Conservation (phyloP, 345 rosid species). For the Lagerstroemia speciosa region DNA sequence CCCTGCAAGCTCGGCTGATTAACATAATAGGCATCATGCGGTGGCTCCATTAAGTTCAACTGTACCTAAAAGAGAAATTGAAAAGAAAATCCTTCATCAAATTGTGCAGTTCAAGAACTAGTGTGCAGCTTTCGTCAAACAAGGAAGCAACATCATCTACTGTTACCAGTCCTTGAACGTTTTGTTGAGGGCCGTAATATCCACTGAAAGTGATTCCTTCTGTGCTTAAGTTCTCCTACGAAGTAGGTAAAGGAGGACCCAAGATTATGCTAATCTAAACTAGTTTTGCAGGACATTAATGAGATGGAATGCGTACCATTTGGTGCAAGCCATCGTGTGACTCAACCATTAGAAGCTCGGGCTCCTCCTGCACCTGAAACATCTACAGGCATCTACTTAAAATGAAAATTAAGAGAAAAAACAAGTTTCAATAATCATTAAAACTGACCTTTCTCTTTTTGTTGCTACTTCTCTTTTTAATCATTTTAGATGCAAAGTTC, state of each 20-base stretch:
- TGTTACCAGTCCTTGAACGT: constrained; percentile 41
- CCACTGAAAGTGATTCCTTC: constrained; percentile 40
- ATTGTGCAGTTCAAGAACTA: not conserved
- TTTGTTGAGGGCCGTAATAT: constrained; percentile 34
- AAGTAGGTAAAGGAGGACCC: constrained; percentile 9
- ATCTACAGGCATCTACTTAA: not conserved
- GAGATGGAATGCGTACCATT: constrained; percentile 24
- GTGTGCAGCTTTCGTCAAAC: not conserved
- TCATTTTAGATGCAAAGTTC: constrained; percentile 18
- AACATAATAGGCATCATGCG: constrained; percentile 44
- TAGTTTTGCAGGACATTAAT: constrained; percentile 4
- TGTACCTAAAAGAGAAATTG: constrained; percentile 19
- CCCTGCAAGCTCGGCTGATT: constrained; percentile 37
- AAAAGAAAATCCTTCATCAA: constrained; percentile 1
- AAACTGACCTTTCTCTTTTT: constrained; percentile 39
- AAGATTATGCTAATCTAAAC: not conserved
- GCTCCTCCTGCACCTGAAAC: constrained; percentile 35
- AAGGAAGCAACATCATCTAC: not conserved
- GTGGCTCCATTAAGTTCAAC: constrained; percentile 51
- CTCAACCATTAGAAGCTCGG: constrained; percentile 29
- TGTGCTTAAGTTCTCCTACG: constrained; percentile 32
- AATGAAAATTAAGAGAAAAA: not conserved
- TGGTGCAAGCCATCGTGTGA: constrained; percentile 33
- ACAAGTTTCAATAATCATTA: not conserved
- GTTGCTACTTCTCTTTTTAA: constrained; percentile 34